Evolutionary conservation across 1,284 basidiomycete genomes (phyloP), one percentile per base, ranked within the genome.

Genomic region (Naganishia sp.): DNA sequence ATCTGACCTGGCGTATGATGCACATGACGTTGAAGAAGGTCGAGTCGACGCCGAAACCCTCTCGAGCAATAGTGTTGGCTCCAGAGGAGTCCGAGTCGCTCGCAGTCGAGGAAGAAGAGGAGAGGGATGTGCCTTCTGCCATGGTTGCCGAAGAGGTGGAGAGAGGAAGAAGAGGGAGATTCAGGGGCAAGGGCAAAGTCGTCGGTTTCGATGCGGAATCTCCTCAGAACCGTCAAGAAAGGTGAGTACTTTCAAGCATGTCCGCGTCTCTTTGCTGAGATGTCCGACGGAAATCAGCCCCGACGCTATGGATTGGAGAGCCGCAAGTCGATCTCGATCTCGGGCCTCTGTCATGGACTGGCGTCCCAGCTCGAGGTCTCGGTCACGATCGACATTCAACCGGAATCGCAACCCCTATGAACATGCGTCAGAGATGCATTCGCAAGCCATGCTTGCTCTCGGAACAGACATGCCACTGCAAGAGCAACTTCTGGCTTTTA

Each of bases 1-100:
- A 96, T 76, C 78, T 97, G 61, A 96, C 94, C 0, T 97, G 95
- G 95, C 83, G 96, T 69, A 92, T 98, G 91, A 97, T 97, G 94
- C 90, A 94, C 50, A 83, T 99, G 75, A 90, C 89, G 10, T 80
- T 97, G 69, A 89, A 90, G 82, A 94, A 91, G 83, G 89, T 90
- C 81, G 88, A 74, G 45, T 72, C 73, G 39, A 71, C 72, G 43
- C 71, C 72, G 21, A 72, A 74, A 33, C 63, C 70, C 7, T 15
- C 49, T 9, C 50, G 52, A 10, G 46, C 28, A 13, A 69, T 64
- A 55, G 49, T 36, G 6, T 45, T 57, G 6, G 69, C 77, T 49
- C 75, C 77, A 70, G 74, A 75, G 49, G 74, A 75, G 59, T 75
- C 75, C 44, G 74, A 75, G 31, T 61, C 66, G 44, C 69, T 66